phyloP scores from a whole-genome alignment of 116 monocot genomes.

The Trichopus zeylanicus region DNA sequence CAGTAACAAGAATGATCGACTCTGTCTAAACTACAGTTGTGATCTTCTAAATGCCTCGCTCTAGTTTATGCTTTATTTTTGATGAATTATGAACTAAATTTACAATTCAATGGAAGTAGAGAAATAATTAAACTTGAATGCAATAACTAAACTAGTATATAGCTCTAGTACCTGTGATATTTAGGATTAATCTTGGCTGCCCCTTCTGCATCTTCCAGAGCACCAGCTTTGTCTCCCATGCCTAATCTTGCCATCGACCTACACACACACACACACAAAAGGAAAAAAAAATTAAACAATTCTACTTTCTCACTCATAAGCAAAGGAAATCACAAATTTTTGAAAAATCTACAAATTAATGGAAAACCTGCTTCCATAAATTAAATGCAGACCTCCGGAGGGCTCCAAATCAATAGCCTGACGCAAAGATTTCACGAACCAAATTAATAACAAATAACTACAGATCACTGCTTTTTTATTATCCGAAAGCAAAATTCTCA shows the following conservation, averaged over 20 bases:
- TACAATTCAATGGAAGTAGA: no score
- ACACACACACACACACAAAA: no score
- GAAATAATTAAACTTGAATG: no score
- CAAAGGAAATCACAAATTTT: neutral
- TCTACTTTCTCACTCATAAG: no score
- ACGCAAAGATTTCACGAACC: neutral
- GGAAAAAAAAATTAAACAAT: neutral
- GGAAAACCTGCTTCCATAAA: slow-evolving; percentile 62
- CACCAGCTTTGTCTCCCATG: slow-evolving; percentile 51
- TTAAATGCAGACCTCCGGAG: slow-evolving; percentile 69
- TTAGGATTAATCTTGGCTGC: slow-evolving; percentile 44
- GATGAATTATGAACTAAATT: no score
- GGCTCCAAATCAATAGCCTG: slow-evolving; percentile 66
- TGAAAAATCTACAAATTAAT: neutral
- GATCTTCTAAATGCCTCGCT: no score
- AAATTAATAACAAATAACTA: slow-evolving; percentile 3
- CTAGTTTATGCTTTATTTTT: no score
- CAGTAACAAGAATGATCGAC: no score
- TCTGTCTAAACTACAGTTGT: no score
- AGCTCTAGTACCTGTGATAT: slow-evolving; percentile 44
- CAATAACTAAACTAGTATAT: neutral
- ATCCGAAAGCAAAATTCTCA: no score
- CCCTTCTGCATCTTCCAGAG: slow-evolving; percentile 73
- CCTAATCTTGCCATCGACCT: slow-evolving; percentile 66
- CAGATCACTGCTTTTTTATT: no score